Percentiles rank a stretch among this genome's conserved stretches.
Evolutionary conservation across 2,329 filamentous ascomycete genomes (phyloP).

Genomic region (Conoideocrella luteorostrata): DNA sequence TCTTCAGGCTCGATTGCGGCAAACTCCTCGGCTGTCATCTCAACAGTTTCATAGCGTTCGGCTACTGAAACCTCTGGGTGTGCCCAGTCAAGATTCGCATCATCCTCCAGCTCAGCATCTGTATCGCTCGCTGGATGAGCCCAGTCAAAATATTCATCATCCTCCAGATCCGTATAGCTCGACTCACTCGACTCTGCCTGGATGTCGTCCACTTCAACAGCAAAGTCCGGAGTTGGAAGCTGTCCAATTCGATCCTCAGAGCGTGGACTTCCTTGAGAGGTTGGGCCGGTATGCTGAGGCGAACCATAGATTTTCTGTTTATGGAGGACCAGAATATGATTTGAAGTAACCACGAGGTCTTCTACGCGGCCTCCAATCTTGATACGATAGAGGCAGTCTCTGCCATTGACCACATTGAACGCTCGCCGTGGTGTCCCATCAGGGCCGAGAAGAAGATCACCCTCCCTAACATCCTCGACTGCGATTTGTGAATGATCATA

Average conservation of each 20-base stretch:
- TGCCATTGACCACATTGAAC: constrained; percentile 42
- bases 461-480: constrained; percentile 42
- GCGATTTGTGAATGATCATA: constrained; percentile 36
- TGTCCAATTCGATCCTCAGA: no score
- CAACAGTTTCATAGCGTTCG: constrained; percentile 32
- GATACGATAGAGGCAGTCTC: constrained; percentile 42
- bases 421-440: constrained; percentile 40
- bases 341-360: constrained; percentile 42
- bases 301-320: constrained; percentile 25
- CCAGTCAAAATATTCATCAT: no score
- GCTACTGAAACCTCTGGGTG: background rate
- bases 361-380: constrained; percentile 33
- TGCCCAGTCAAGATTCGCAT: background rate
- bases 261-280: no score
- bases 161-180: no score
- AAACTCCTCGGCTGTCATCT: constrained; percentile 40
- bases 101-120: background rate
- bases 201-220: no score
- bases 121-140: no score
- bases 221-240: no score
- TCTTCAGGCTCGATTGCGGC: constrained; percentile 31
- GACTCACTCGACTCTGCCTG: no score
- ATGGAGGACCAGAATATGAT: constrained; percentile 41
- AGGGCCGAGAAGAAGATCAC: constrained; percentile 41
- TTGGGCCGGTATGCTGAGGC: no score